Evolutionary conservation across 768 basidiomycete species (phyloP), one percentile per base, ranked within the genome.

Genomic region (Xerocomus spinulosus): DNA sequence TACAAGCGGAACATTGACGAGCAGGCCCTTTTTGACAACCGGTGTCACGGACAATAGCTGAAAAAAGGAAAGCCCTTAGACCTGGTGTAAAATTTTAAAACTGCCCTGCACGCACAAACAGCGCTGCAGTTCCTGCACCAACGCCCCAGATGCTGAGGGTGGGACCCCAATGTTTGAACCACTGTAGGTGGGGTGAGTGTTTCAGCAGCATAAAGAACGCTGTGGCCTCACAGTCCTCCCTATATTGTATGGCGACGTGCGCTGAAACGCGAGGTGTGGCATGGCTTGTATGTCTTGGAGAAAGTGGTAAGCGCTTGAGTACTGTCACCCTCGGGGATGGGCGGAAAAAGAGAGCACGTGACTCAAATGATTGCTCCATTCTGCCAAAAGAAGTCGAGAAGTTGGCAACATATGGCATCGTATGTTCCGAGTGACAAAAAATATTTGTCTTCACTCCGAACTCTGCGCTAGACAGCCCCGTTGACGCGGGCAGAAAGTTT

Each of bases 21-120:
- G 70, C 51, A 92, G 61, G 60, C 81, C 85, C 34, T 82, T 81
- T 69, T 80, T 85, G 54, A 92, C 85, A 35, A 90, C 74, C n/a
- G 90, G 90, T 1, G 88, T 91, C 40, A 87, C 86, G 6, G 89
- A 91, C 43, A 91, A 75, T 29, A 91, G 54, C 85, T 89, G 59
- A 32, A 48, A 42, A 41, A 49, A 48, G 46, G 35, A 43, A 32
- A 32, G 18, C n/a, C 33, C n/a, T 56, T 20, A 44, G 30, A 47
- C 26, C 15, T 12, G 33, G 18, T 9, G 26, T 9, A 21, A 40
- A 36, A 9, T 10, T n/a, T n/a, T 15, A 42, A 12, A 33, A 21
- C 21, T 9, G 29, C 4, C 23, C 14, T 44, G 45, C 44, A 62
- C 67, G 44, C 64, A 90, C 88, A 60, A 87, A 75, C 61, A 89